Conservation (phyloP, 176 grass and related monocot genomes). For the Sorghum bicolor region DNA sequence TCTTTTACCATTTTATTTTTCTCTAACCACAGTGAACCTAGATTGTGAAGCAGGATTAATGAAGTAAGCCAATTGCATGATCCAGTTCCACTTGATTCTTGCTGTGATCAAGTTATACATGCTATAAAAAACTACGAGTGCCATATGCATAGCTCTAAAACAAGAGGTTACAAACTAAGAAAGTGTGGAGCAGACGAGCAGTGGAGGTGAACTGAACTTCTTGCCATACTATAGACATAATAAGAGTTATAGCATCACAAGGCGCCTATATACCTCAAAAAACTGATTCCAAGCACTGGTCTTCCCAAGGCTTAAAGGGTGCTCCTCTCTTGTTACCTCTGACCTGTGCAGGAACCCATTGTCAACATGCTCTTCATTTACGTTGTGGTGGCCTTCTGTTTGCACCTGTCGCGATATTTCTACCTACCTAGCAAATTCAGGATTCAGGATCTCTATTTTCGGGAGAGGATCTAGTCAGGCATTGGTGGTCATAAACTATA, state of each 20-base stretch:
- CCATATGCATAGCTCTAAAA: background rate
- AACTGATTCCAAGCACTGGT: slow-evolving; percentile 76
- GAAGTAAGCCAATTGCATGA: background rate
- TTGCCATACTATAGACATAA: background rate
- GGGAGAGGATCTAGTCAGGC: background rate
- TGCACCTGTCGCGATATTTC: slow-evolving; percentile 45
- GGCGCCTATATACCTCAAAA: slow-evolving; percentile 50
- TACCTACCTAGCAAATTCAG: slow-evolving; percentile 69
- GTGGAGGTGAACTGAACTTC: background rate
- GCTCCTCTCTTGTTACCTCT: slow-evolving; percentile 54
- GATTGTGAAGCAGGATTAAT: background rate
- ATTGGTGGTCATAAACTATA: background rate
- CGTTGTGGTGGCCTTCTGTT: slow-evolving; percentile 13
- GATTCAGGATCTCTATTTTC: slow-evolving; percentile 20
- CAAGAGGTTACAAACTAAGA: background rate
- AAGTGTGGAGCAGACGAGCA: too few relatives aligned
- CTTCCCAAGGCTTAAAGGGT: slow-evolving; percentile 84
- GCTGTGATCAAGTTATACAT: slow-evolving; percentile 6
- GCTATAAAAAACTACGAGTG: background rate
- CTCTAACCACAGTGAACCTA: background rate
- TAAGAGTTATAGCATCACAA: background rate
- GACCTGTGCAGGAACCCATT: slow-evolving; percentile 59
- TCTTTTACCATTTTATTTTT: background rate
- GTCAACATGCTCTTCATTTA: slow-evolving; percentile 17
- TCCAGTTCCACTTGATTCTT: background rate